Conservation (phyloP, 1,284 basidiomycete species). For the Cryptococcus sp. region DNA sequence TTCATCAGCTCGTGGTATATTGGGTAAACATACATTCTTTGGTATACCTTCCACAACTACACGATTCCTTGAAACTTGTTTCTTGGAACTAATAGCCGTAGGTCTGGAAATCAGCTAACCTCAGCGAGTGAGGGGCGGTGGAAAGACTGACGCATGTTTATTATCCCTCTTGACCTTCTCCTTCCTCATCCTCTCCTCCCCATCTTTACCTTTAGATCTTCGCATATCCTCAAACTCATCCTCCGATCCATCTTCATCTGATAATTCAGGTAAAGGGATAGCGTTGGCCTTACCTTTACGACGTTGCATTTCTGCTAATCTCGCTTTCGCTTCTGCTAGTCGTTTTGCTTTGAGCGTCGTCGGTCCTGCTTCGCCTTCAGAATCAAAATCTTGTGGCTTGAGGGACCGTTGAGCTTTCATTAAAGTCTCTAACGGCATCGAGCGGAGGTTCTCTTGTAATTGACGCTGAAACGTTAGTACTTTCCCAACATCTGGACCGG, state of each 20-base stretch:
- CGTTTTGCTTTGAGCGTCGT: conserved; percentile 11
- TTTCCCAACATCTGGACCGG: conserved; percentile 14
- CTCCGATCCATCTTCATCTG: conserved; percentile 18
- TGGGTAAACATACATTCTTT: conserved; percentile 55
- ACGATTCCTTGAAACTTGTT: conserved; percentile 73
- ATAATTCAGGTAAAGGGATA: conserved; percentile 1
- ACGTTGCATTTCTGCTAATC: conserved; percentile 37
- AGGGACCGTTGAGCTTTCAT: conserved; percentile 29
- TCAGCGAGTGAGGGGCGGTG: not conserved
- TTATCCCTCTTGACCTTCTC: conserved; percentile 62
- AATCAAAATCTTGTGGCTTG: too few species aligned
- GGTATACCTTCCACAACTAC: conserved; percentile 65
- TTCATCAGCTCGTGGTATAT: not conserved
- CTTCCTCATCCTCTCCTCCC: conserved; percentile 39
- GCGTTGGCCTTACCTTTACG: conserved; percentile 36
- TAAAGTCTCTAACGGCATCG: conserved; percentile 24
- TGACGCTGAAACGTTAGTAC: too few species aligned
- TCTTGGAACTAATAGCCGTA: conserved; percentile 76
- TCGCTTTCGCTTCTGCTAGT: conserved; percentile 31
- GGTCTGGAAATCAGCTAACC: conserved; percentile 56
- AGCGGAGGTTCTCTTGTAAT: conserved; percentile 23
- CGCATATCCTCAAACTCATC: conserved; percentile 3
- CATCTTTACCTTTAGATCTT: not conserved
- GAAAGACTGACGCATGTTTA: conserved; percentile 77
- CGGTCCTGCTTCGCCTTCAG: conserved; percentile 5